These are phyloP conservation scores for maize (Zea mays) DNA, from an alignment of 176 grass and related monocot species.

Conservation along the genomic window DNA sequence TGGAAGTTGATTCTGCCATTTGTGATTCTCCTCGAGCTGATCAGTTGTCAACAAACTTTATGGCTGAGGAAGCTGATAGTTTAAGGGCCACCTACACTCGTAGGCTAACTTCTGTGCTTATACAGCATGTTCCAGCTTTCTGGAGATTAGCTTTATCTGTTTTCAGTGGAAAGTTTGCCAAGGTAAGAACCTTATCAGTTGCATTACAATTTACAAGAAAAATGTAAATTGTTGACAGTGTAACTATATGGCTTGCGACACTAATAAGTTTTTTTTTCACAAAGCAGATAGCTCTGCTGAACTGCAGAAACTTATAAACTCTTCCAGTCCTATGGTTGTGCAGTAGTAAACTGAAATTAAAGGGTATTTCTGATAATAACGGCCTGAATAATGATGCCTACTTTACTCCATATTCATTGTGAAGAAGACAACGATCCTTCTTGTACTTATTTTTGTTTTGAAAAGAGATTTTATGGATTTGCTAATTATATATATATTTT, in stretches of 20 bases:
- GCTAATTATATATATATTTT: slow-evolving; percentile 23
- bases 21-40: slow-evolving; percentile 63
- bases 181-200: slow-evolving; percentile 56
- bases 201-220: background rate
- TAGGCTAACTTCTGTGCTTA: slow-evolving; percentile 79
- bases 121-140: slow-evolving; percentile 91
- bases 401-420: background rate
- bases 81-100: slow-evolving; percentile 84
- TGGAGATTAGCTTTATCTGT: slow-evolving; percentile 99
- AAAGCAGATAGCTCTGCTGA: slow-evolving; percentile 17
- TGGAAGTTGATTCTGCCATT: slow-evolving; percentile 66
- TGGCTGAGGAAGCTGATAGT: slow-evolving; percentile 67
- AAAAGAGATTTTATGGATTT: slow-evolving; percentile 28
- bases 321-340: background rate
- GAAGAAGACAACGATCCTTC: slow-evolving; percentile 17
- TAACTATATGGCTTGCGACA: background rate
- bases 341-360: slow-evolving; percentile 21
- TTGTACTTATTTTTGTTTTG: slow-evolving; percentile 14
- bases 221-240: slow-evolving; percentile 15
- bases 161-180: slow-evolving; percentile 99
- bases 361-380: slow-evolving; percentile 23
- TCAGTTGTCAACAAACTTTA: slow-evolving; percentile 51
- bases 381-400: slow-evolving; percentile 13
- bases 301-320: background rate
- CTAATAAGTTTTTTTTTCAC: background rate